phyloP scores from a whole-genome alignment of 2,329 filamentous ascomycete genomes.

The Neofusicoccum kwambonambiense region DNA sequence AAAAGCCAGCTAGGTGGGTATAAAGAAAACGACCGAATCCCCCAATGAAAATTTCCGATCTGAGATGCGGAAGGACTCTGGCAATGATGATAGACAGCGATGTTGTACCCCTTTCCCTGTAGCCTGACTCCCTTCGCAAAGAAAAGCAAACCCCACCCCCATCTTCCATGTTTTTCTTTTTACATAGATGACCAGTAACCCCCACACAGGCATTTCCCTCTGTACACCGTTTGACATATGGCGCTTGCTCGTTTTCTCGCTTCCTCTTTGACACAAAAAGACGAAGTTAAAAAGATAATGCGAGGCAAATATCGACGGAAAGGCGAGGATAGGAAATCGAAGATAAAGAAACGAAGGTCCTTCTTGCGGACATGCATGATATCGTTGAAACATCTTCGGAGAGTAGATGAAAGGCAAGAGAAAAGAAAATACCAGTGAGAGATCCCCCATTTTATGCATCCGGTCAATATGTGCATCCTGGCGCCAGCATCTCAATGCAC shows the following conservation, averaged over 20 bases:
- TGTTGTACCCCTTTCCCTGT: neutral
- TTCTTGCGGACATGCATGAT: neutral
- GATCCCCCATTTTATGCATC: neutral
- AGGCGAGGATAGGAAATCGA: neutral
- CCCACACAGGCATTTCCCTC: neutral
- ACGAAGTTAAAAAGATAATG: neutral
- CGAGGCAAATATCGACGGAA: neutral
- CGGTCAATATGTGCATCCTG: conserved; percentile 8
- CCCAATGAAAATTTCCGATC: neutral
- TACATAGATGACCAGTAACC: neutral
- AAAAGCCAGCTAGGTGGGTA: neutral
- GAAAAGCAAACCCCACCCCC: neutral
- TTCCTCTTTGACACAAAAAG: neutral
- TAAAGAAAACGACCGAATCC: conserved; percentile 15
- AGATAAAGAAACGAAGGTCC: neutral
- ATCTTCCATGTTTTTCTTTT: neutral
- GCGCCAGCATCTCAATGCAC: conserved; percentile 65
- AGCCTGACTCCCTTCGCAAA: neutral
- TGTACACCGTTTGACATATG: neutral
- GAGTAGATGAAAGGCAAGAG: neutral
- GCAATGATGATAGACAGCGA: neutral
- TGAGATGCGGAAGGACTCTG: neutral
- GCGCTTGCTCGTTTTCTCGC: neutral
- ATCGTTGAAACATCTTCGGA: neutral
- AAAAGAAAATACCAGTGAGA: neutral